Percentiles rank a stretch among this genome's conserved stretches.
These are phyloP conservation scores for Cyclotella cryptica DNA, from an alignment of 108 stramenopile species.

Conservation along the genomic window DNA sequence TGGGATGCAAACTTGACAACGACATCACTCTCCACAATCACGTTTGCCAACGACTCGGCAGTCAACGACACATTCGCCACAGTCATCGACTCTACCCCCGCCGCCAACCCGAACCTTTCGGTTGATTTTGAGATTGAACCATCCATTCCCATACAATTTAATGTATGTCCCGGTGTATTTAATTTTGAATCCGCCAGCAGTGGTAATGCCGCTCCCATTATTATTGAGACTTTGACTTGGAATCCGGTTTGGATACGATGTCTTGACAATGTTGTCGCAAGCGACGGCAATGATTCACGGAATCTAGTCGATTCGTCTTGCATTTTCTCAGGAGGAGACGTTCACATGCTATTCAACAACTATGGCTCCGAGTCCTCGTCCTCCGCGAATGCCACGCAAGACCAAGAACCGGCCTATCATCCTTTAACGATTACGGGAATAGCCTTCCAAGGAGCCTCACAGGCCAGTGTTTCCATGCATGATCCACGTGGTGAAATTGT, in stretches of 20 bases:
- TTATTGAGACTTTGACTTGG: not conserved
- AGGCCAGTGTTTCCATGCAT: slow-evolving; percentile 40
- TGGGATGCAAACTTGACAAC: not conserved
- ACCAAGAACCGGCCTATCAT: not conserved
- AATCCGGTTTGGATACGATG: slow-evolving; percentile 23
- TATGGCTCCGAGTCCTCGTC: not conserved
- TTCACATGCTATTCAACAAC: slow-evolving; percentile 11
- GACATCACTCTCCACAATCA: not conserved
- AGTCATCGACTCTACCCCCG: not conserved
- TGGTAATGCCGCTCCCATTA: not conserved
- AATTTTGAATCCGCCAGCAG: not conserved
- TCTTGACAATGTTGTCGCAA: not conserved
- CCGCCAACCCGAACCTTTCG: not conserved
- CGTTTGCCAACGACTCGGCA: not conserved
- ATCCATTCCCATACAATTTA: slow-evolving; percentile 15
- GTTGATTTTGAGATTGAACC: slow-evolving; percentile 15
- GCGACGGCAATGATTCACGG: not conserved
- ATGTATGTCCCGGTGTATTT: not conserved
- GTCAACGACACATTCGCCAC: not conserved
- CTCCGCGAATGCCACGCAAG: not conserved
- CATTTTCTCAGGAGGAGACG: slow-evolving; percentile 12
- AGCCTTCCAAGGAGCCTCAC: slow-evolving; percentile 22
- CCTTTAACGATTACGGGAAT: slow-evolving; percentile 34
- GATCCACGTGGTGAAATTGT: slow-evolving; percentile 46
- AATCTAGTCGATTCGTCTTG: not conserved